A percentile compares a stretch with the other conserved stretches of the same genome.
Conservation (phyloP, 2,329 filamentous ascomycete genomes). For the Graphilbum fragrans region DNA sequence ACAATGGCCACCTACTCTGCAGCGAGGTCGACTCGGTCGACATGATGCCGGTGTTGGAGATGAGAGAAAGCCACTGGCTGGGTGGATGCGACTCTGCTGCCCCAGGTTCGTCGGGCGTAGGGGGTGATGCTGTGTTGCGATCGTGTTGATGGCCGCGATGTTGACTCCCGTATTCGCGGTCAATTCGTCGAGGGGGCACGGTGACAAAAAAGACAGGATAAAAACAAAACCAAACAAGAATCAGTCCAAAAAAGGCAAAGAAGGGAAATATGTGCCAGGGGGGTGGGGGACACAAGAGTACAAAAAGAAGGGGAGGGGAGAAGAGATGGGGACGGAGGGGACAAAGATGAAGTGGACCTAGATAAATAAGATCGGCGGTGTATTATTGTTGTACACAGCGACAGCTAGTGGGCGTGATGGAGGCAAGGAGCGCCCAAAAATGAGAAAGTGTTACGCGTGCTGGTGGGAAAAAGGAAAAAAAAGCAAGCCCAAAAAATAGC, state of each 20-base stretch:
- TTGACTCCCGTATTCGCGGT: too few relatives aligned
- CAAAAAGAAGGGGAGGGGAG: constrained; percentile 1
- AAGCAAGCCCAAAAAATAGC: not conserved
- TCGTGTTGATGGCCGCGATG: too few relatives aligned
- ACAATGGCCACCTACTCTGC: constrained; percentile 7
- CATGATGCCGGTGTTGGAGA: not conserved
- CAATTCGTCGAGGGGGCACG: too few relatives aligned
- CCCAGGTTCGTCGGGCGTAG: too few relatives aligned
- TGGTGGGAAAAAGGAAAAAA: not conserved
- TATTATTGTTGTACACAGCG: too few relatives aligned
- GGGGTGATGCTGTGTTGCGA: too few relatives aligned
- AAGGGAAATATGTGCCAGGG: not conserved
- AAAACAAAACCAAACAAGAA: not conserved
- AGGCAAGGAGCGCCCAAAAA: too few relatives aligned
- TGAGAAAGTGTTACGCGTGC: not conserved
- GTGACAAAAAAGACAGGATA: not conserved
- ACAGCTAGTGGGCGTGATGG: too few relatives aligned
- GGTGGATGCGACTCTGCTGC: too few relatives aligned
- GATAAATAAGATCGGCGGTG: too few relatives aligned
- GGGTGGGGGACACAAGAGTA: not conserved
- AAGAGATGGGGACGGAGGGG: not conserved
- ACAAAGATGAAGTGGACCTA: too few relatives aligned
- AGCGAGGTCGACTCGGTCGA: constrained; percentile 6
- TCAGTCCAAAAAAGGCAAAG: not conserved
- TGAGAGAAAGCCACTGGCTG: too few relatives aligned